A percentile compares a stretch with the other conserved stretches of the same genome.
Evolutionary conservation across 106 monocot species (phyloP).

Genomic region (Dactylorhiza incarnata): DNA sequence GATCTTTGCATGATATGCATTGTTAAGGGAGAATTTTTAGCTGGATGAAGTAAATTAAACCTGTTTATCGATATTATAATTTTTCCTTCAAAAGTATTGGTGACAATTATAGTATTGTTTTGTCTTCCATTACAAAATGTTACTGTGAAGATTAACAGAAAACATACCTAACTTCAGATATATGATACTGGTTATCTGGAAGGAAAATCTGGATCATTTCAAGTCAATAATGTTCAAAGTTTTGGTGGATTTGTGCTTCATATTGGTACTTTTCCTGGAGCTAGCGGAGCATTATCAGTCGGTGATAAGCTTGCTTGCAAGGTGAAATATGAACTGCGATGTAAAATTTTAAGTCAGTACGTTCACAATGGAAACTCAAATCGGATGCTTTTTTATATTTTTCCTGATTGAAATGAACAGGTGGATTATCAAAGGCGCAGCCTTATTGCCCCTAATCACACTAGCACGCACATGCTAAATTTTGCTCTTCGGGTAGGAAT

Average conservation of each 20-base stretch:
- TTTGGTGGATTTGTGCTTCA: slow-evolving; percentile 90
- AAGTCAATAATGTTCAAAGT: slow-evolving; percentile 73
- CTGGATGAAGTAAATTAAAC: background rate
- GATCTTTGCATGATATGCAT: background rate
- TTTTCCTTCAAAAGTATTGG: background rate
- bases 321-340: slow-evolving; percentile 24
- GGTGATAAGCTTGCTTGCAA: slow-evolving; percentile 78
- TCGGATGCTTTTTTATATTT: background rate
- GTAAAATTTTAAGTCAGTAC: background rate
- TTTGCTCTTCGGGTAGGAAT: slow-evolving; percentile 85
- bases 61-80: background rate
- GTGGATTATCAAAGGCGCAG: slow-evolving; percentile 83
- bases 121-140: background rate
- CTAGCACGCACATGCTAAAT: slow-evolving; percentile 96
- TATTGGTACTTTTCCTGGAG: slow-evolving; percentile 52
- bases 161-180: slow-evolving; percentile 36
- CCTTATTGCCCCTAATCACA: slow-evolving; percentile 94
- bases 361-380: background rate
- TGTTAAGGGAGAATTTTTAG: background rate
- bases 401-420: slow-evolving; percentile 28
- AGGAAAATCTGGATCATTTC: slow-evolving; percentile 75
- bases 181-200: slow-evolving; percentile 85
- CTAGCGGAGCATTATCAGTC: slow-evolving; percentile 30
- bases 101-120: background rate
- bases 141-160: slow-evolving; percentile 1